Base-by-base conservation (phyloP, 2,329 filamentous ascomycete species). In the Polytolypa hystricis region DNA sequence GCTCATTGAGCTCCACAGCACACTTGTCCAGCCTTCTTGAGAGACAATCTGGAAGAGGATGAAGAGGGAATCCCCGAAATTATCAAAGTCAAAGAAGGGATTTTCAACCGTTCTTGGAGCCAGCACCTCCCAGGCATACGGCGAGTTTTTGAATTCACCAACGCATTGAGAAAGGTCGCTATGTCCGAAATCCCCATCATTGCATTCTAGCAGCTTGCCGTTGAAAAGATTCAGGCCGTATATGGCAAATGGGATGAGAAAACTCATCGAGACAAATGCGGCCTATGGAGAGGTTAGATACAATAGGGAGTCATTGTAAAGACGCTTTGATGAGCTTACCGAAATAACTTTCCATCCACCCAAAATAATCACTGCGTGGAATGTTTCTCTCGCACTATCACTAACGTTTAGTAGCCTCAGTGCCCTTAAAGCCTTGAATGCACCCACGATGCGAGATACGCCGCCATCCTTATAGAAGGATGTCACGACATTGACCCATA, bases 11-110 rank as follows among this genome's bases (percentile, higher is more conserved):
- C 75, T 73, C 65, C 83, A 87, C 55, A 91, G 84, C n/a, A 94
- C 85, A 56, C 94, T 86, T 8, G 79, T 79, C 91, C 93, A 98
- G 21, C 91, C 91, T 68, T 98, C 93, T 59, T 98, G 91, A 35
- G 89, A 96, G 28, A 96, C 89, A 60, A 98, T 95, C 58, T 96
- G 87, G 65, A 95, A 98, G 41, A 98, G 81, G 43, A 93, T 93
- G 65, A 96, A 96, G 21, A 98, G 70, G 0, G 89, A 82, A 37
- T 84, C 75, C n/a, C 81, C 84, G 51, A 98, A 98, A 54, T 93
- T 82, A 58, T 98, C 91, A 54, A 98, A 98, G 56, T 81, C 81
- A 61, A 81, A 96, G 54, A 77, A 93, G 0, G 80, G 77, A 50
- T 98, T 96, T 1, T 74, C 62, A 8, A 81, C 85, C 31, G 81